These are phyloP conservation scores for Rhodomyrtus psidioides DNA, from an alignment of 441 rosid species.

Conservation along the genomic window DNA sequence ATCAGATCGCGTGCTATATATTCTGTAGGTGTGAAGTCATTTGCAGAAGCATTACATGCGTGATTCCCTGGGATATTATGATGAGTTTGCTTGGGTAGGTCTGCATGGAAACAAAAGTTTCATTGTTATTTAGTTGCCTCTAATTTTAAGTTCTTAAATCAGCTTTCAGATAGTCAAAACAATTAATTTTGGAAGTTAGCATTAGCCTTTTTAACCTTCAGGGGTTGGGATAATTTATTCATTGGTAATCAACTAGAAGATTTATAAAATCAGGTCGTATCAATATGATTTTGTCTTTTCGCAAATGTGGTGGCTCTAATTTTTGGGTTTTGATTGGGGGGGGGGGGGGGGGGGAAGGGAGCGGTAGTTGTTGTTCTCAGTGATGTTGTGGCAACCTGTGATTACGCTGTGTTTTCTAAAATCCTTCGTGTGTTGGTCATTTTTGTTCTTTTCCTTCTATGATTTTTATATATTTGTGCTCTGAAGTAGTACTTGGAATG, in stretches of 20 bases:
- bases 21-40: background rate
- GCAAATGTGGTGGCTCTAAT: background rate
- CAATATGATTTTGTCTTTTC: background rate
- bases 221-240: background rate
- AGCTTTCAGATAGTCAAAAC: background rate
- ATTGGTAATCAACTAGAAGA: background rate
- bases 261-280: background rate
- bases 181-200: background rate
- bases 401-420: background rate
- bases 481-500: background rate
- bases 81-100: background rate
- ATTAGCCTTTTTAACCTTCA: background rate
- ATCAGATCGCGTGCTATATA: background rate
- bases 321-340: background rate
- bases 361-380: background rate
- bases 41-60: background rate
- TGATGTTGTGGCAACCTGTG: background rate
- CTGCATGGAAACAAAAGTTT: background rate
- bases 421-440: background rate
- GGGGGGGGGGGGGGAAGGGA: background rate
- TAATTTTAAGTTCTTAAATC: background rate
- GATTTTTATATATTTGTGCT: background rate
- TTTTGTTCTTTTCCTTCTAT: background rate
- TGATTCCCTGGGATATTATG: background rate
- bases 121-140: background rate